Evolutionary conservation across 1,284 basidiomycete species (phyloP).

Genomic region (Cystodermella granulosa): DNA sequence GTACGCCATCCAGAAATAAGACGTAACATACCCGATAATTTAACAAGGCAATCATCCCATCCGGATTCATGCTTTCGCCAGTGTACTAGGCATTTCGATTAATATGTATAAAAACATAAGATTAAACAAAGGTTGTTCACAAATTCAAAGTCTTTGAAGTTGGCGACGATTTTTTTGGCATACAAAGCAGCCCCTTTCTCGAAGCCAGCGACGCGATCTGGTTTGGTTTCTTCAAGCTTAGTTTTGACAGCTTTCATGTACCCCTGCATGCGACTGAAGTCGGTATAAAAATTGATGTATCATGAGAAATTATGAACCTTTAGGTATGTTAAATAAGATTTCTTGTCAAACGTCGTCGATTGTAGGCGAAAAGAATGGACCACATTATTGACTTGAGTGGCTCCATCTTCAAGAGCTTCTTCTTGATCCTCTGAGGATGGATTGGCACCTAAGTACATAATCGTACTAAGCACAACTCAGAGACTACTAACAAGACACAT

Average conservation of each 20-base stretch:
- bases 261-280: conserved; percentile 25
- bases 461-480: conserved; percentile 12
- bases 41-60: conserved; percentile 87
- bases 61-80: conserved; percentile 80
- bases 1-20: conserved; percentile 1
- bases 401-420: conserved; percentile 81
- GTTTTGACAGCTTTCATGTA: conserved; percentile 48
- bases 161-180: conserved; percentile 85
- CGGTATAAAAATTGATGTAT: conserved; percentile 1
- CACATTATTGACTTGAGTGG: conserved; percentile 81
- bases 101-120: too few species aligned
- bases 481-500: conserved; percentile 25
- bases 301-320: conserved; percentile 53
- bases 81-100: conserved; percentile 72
- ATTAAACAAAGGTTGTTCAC: too few species aligned
- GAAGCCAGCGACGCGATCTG: conserved; percentile 73
- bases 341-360: conserved; percentile 86
- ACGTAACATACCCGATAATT: conserved; percentile 72
- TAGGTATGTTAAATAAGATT: conserved; percentile 79
- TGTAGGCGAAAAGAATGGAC: conserved; percentile 91
- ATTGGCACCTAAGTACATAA: conserved; percentile 64
- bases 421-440: conserved; percentile 86
- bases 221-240: conserved; percentile 55
- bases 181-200: conserved; percentile 76
- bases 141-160: conserved; percentile 90